Percentiles rank a stretch among this genome's conserved stretches.
Conservation (phyloP, 805 yeast genomes). For the Teunomyces lycoperdinae region DNA sequence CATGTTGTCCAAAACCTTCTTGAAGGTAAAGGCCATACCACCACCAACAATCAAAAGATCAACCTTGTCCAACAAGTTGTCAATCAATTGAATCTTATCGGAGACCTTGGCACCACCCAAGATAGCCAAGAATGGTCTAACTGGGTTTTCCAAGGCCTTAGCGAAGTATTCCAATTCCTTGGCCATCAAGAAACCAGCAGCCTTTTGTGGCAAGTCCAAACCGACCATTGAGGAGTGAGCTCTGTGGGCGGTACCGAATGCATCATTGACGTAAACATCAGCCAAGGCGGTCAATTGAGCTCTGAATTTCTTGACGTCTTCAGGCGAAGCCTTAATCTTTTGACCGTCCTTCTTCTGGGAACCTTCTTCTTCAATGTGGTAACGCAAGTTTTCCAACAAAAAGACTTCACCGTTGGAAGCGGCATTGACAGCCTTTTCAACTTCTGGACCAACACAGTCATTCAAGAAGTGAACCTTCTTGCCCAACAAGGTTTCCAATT, state of each 20-base stretch:
- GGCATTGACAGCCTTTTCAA: conserved; percentile 70
- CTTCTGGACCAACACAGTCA: conserved; percentile 93
- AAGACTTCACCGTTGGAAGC: conserved; percentile 80
- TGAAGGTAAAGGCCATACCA: conserved; percentile 99
- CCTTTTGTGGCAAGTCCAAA: conserved; percentile 90
- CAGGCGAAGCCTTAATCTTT: conserved; percentile 89
- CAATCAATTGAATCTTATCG: conserved; percentile 97
- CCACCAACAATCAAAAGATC: conserved; percentile 94
- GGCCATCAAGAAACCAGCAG: conserved; percentile 97
- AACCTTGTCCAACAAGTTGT: conserved; percentile 94
- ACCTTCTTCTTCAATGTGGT: conserved; percentile 98
- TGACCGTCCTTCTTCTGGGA: conserved; percentile 87
- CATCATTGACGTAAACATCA: conserved; percentile 96
- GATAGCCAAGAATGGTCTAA: conserved; percentile 96
- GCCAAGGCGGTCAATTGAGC: conserved; percentile 85
- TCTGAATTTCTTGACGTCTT: conserved; percentile 85
- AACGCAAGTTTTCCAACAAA: conserved; percentile 95
- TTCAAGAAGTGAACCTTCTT: conserved; percentile 71
- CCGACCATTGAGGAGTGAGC: conserved; percentile 99
- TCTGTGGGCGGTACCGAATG: conserved; percentile 99
- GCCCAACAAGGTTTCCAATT: conserved; percentile 75
- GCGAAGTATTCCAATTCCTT: conserved; percentile 97
- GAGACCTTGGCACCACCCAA: conserved; percentile 99
- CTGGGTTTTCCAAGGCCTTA: conserved; percentile 97
- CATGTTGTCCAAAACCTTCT: conserved; percentile 83